Evolutionary conservation across 139 green algal species (phyloP), one percentile per base, ranked within the genome.

Genomic region (Chlorella vulgaris): DNA sequence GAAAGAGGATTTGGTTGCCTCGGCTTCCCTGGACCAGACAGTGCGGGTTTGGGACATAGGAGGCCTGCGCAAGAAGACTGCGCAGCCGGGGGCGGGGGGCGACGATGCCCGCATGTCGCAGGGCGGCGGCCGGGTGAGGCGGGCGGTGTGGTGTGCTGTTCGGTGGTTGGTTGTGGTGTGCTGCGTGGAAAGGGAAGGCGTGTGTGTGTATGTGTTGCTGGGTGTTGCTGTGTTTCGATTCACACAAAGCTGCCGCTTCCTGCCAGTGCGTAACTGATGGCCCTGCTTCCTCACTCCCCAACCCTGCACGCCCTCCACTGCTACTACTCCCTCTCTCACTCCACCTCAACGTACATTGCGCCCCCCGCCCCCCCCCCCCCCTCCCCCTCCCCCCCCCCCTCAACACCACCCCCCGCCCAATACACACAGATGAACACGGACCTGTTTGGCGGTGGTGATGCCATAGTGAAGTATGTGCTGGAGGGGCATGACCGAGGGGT

Each of bases 31-130:
- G 47, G 86, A 90, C 83, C 87, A 96, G 70, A 92, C 97, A 4
- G 96, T 99, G 42, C 89, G 97, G 1, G 97, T 99, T 36, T 99
- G 97, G 97, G 97, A 99, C 89, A 99, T 99, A 68, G 83, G 88
- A 36, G 96, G 91, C 21, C 92, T 99, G 66, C 87, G 96, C 60
- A 98, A 99, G 90, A 99, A 98, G 91, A 96, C 87, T 15, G 93
- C 95, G 10, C 87, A 94, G 4, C 94, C 94, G 5, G 89, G 90
- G 7, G 47, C 91, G 88, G 73, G 73, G 42, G 53, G 73, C 73
- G 69, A 42, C 18, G 94, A 98, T 29, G 96, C 98, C 63, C 88
- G 91, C 31, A 47, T 97, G 71, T 90, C 91, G 4, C 92, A 94
- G 89, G 92, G 18, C 18, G 22, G 18, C 22, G 55, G 18, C 5